Percentiles rank a stretch among this genome's conserved stretches.
phyloP scores from a whole-genome alignment of 2,329 filamentous ascomycete species.

The Colletotrichum limetticola region DNA sequence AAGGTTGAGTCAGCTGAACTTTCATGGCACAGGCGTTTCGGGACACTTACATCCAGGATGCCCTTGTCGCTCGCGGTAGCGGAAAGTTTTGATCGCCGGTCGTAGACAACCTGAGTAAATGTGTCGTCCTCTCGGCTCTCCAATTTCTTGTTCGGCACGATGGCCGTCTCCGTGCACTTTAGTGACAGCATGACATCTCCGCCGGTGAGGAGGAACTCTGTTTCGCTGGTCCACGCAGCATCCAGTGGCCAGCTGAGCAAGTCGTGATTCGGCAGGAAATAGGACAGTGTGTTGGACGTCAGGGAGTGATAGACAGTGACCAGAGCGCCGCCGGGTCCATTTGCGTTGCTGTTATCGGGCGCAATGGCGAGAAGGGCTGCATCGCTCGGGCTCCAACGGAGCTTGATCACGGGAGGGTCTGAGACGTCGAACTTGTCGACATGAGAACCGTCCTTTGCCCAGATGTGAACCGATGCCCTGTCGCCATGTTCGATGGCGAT shows the following conservation, averaged over 20 bases:
- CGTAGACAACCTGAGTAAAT: slow-evolving; percentile 67
- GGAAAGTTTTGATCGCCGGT: slow-evolving; percentile 61
- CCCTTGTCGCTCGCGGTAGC: slow-evolving; percentile 71
- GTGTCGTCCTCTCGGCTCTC: slow-evolving; percentile 64
- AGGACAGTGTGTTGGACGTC: slow-evolving; percentile 56
- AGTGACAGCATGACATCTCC: slow-evolving; percentile 64
- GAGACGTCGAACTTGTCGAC: slow-evolving; percentile 65
- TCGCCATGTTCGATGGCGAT: slow-evolving; percentile 66
- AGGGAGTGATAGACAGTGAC: slow-evolving; percentile 65
- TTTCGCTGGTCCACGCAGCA: slow-evolving; percentile 68
- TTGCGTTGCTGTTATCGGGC: slow-evolving; percentile 53
- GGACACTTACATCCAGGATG: slow-evolving; percentile 65
- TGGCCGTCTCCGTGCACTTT: slow-evolving; percentile 56
- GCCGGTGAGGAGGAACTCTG: slow-evolving; percentile 68
- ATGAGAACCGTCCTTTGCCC: slow-evolving; percentile 62
- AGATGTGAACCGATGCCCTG: slow-evolving; percentile 65
- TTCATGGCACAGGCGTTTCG: slow-evolving; percentile 28
- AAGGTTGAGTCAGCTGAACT: slow-evolving; percentile 18
- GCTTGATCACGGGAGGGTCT: slow-evolving; percentile 70
- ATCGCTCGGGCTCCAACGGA: slow-evolving; percentile 69
- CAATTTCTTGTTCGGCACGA: slow-evolving; percentile 60
- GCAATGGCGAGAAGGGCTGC: slow-evolving; percentile 67
- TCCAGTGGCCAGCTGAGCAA: slow-evolving; percentile 64
- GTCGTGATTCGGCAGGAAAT: slow-evolving; percentile 61
- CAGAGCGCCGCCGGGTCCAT: slow-evolving; percentile 54